Evolutionary conservation across 2,329 filamentous ascomycete genomes (phyloP), one percentile per base, ranked within the genome.

Genomic region (Epichloe amarillans): DNA sequence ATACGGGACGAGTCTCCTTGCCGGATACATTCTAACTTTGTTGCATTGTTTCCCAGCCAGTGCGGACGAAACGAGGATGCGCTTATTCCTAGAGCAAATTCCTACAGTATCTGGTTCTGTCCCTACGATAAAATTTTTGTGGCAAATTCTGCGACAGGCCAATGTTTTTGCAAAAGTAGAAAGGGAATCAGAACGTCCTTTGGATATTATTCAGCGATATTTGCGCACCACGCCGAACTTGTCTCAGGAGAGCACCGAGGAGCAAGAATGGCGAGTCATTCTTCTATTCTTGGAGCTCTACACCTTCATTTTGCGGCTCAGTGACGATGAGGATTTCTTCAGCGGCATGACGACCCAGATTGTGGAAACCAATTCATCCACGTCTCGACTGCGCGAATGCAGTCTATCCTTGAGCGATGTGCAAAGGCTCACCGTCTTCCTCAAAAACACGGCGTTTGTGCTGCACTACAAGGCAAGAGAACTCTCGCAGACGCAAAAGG

Each of bases 291-390:
- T 98, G 5, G 93, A 98, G 60, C 76, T 98, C 0, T 98, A 96
- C 63, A 88, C 86, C 2, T 97, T 97, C 63, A 81, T 96, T 2
- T 72, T 97, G 12, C 86, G 93, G 58, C 80, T 97, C 36, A 95
- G 91, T 64, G 93, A 98, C 58, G 93, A 98, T 56, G 91, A 97
- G 57, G 93, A 98, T 59, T 98, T 98, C 62, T 85, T 95, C 54
- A 78, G 80, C 51, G 74, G 75, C 50, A 69, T 77, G 54, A 69
- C 66, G 39, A 69, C 72, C 26, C 57, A 61, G 50, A 52, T 64
- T 33, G 57, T 69, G 19, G 65, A 67, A n/a, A 62, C 59, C 19
- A 66, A 63, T 46, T 69, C 64, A 30, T 69, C 64, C 23, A 71
- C 60, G 50, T 76, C 72, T 48, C 73, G 71, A 49, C 73, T 76